phyloP scores from a whole-genome alignment of 2,329 filamentous ascomycete genomes.

The Hypoxylon sp. region DNA sequence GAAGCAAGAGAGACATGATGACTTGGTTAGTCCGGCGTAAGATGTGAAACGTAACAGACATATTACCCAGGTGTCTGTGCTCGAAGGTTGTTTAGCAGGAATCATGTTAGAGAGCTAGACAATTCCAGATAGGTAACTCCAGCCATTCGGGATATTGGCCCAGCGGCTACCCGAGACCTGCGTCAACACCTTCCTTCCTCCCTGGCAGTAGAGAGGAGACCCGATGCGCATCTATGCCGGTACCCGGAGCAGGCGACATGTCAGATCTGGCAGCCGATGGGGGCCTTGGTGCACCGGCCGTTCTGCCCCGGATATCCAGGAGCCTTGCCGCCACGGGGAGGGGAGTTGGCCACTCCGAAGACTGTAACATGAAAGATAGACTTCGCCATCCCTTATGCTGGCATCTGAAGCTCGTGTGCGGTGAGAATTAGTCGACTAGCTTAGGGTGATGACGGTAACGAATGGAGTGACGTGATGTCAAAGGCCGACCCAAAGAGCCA shows the following conservation, averaged over 20 bases:
- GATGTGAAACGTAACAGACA: background rate
- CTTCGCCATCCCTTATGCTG: slow-evolving; percentile 13
- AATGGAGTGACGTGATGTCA: slow-evolving; percentile 24
- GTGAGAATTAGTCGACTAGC: slow-evolving; percentile 7
- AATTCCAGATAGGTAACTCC: slow-evolving; percentile 16
- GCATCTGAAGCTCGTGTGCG: slow-evolving; percentile 15
- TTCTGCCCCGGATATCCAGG: slow-evolving; percentile 28
- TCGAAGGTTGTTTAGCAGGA: background rate
- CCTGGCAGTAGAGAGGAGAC: slow-evolving; percentile 18
- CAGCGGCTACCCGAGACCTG: slow-evolving; percentile 41
- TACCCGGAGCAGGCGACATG: slow-evolving; percentile 45
- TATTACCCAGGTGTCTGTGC: background rate
- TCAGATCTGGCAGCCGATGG: slow-evolving; percentile 45
- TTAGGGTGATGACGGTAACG: slow-evolving; percentile 11
- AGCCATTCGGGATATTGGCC: slow-evolving; percentile 31
- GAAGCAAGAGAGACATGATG: background rate
- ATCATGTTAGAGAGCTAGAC: slow-evolving; percentile 25
- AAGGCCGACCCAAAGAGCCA: slow-evolving; percentile 20
- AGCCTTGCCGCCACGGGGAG: slow-evolving; percentile 13
- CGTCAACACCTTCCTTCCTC: slow-evolving; percentile 10
- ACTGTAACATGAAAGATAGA: slow-evolving; percentile 10
- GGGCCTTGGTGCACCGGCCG: slow-evolving; percentile 23
- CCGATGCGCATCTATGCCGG: slow-evolving; percentile 40
- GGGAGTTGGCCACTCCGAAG: slow-evolving; percentile 12
- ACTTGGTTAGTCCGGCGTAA: background rate